Base-by-base conservation (phyloP, 768 basidiomycete species). In the Vishniacozyma victoriae region DNA sequence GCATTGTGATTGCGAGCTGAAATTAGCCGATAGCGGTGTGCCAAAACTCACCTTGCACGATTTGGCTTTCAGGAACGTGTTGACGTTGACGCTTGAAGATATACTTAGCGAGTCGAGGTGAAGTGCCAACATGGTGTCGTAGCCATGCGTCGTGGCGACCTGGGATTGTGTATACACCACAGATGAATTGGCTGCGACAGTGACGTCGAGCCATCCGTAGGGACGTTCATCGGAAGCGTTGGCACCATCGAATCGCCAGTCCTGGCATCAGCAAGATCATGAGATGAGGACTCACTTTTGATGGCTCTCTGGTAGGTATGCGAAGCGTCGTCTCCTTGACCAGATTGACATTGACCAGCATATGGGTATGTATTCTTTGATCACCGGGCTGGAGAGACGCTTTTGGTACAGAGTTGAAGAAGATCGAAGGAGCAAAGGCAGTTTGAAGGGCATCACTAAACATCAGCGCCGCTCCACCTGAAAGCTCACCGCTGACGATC, bases 211-310 rank as follows among this genome's bases (percentile, higher is more conserved):
- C 55, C 80, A 83, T 2, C 75, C 75, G 44, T 73, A 76, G 9
- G 52, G 55, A 54, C 77, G 77, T 48, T 57, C 58, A 3, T 44
- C 48, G 22, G 62, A 55, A 4, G 51, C 35, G 4, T 42, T 35
- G 13, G 49, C 37, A 37, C 81, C 82, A 67, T 96, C 93, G 84
- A 85, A 96, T 67, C 84, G 81, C 93, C 93, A 97, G 70, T 96
- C 86, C 85, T 88, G 46, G 2, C 13, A 29, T 38, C 27, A 38
- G 40, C 48, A 18, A 14, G n/a, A 15, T 3, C 11, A 5, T 47
- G 4, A 12, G 35, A 23, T 22, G 5, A n/a, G 4, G 24, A 37
- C 46, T 27, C 54, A 83, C 86, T 78, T 97, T 96, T 0, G 90
- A 95, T 1, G 82, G 72, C 72, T 97, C 93, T 9, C 90, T 81